Conservation (phyloP, 345 rosid species). For the Garcia nutans region DNA sequence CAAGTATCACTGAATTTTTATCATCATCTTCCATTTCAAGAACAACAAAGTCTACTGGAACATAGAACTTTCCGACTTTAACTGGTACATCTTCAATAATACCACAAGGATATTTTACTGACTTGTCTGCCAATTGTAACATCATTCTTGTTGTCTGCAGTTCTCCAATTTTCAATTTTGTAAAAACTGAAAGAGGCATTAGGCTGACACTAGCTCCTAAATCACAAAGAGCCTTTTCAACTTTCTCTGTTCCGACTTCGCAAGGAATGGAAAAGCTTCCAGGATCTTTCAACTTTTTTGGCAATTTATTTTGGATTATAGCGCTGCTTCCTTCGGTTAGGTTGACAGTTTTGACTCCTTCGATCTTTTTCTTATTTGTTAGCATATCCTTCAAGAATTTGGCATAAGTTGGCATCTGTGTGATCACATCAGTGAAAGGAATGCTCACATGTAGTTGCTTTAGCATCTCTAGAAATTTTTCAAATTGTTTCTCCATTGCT, state of each 20-base stretch:
- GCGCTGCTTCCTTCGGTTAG: no score
- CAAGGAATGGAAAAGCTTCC: neutral
- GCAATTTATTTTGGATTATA: neutral
- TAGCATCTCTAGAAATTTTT: neutral
- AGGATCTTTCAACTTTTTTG: neutral
- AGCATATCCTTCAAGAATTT: neutral
- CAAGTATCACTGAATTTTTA: no score
- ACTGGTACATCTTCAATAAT: neutral
- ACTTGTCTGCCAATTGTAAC: neutral
- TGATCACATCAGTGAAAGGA: neutral
- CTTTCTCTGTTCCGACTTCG: neutral
- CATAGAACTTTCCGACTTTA: neutral
- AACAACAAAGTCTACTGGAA: neutral
- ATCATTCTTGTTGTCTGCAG: no score
- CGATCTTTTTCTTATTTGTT: neutral
- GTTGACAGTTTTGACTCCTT: neutral
- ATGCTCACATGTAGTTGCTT: neutral
- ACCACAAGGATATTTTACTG: neutral
- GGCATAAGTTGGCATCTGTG: neutral
- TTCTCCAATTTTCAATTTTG: no score
- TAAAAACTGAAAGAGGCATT: no score
- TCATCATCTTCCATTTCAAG: no score
- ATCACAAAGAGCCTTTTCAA: neutral
- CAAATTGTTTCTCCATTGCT: neutral
- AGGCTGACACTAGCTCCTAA: neutral